Conservation (phyloP, 257 asterid genomes). For the Dorcoceras hygrometricum region DNA sequence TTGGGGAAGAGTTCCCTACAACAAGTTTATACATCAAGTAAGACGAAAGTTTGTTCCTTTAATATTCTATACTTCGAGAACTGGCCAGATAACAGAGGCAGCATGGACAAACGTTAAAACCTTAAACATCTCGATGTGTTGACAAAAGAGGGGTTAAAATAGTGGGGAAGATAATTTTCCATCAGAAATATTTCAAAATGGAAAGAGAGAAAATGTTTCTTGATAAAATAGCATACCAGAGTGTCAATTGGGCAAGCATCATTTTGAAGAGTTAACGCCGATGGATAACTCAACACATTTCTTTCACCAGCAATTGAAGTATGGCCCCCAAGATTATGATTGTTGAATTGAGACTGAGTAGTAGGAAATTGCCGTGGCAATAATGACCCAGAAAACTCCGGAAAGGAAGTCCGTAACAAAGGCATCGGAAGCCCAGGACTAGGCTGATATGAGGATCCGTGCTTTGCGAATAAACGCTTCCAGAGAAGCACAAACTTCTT, state of each 20-base stretch:
- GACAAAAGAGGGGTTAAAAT: not conserved
- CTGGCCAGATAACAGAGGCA: no score
- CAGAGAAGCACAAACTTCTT: not conserved
- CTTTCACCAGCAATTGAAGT: slow-evolving; percentile 27
- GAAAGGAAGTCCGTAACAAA: slow-evolving; percentile 19
- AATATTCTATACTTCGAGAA: not conserved
- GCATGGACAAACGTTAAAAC: no score
- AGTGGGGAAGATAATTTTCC: not conserved
- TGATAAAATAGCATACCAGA: slow-evolving; percentile 22
- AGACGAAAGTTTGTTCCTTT: not conserved
- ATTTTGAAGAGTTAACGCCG: slow-evolving; percentile 27
- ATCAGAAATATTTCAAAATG: not conserved
- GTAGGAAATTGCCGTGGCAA: slow-evolving; percentile 26
- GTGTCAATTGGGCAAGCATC: slow-evolving; percentile 26
- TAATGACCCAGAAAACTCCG: slow-evolving; percentile 24
- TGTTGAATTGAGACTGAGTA: slow-evolving; percentile 24
- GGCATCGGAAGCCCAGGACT: slow-evolving; percentile 28
- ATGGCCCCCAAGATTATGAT: slow-evolving; percentile 22
- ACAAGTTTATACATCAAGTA: slow-evolving; percentile 10
- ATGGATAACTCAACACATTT: slow-evolving; percentile 24
- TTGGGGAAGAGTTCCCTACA: slow-evolving; percentile 43
- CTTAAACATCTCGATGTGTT: not conserved
- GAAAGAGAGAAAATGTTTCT: not conserved
- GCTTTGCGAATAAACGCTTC: slow-evolving; percentile 26
- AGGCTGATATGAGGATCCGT: slow-evolving; percentile 23